Conservation (phyloP, 116 monocot species). For the Papilionanthe hybrid region DNA sequence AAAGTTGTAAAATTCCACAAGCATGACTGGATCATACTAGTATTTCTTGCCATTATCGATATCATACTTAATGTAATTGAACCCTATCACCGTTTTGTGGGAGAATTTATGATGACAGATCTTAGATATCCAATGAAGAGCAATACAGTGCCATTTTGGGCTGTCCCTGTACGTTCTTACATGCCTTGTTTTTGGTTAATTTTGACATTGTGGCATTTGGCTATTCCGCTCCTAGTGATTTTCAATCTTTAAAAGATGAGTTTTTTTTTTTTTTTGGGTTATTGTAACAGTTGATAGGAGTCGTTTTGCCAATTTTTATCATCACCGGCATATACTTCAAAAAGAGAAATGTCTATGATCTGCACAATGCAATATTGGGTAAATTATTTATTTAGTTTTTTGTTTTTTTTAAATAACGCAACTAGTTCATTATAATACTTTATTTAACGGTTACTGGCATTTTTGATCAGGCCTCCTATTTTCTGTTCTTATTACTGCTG, state of each 20-base stretch:
- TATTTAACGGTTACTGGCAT: not conserved
- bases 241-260: not conserved
- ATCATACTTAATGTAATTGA: constrained; percentile 32
- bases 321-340: constrained; percentile 36
- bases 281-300: constrained; percentile 37
- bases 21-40: constrained; percentile 67
- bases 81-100: constrained; percentile 82
- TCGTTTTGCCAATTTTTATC: constrained; percentile 37
- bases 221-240: not conserved
- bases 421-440: not conserved
- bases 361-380: constrained; percentile 70
- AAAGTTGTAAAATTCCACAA: constrained; percentile 47
- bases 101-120: constrained; percentile 69
- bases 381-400: not conserved
- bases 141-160: constrained; percentile 72
- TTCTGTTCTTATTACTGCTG: constrained; percentile 65
- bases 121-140: constrained; percentile 65
- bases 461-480: constrained; percentile 53
- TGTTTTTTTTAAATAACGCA: not conserved
- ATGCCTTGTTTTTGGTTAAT: not conserved
- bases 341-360: constrained; percentile 68
- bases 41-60: constrained; percentile 40
- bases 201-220: not conserved
- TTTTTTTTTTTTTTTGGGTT: not conserved
- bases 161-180: constrained; percentile 52